Percentiles rank a stretch among this genome's conserved stretches.
These are phyloP conservation scores for Schizochytrium sp. DNA, from an alignment of 108 stramenopile species.

Conservation along the genomic window DNA sequence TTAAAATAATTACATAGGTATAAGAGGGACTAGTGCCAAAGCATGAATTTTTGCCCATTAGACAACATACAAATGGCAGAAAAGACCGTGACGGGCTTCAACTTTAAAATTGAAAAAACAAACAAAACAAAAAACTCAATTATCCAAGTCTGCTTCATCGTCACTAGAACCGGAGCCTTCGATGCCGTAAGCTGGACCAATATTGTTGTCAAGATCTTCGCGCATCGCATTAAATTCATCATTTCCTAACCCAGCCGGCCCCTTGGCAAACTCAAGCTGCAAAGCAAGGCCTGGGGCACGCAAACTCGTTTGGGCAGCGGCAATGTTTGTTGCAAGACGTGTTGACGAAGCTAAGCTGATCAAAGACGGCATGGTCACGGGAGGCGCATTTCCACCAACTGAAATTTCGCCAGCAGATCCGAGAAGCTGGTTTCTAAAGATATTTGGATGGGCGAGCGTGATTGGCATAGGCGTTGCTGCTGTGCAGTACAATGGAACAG, in stretches of 20 bases:
- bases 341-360: slow-evolving; percentile 23
- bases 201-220: slow-evolving; percentile 49
- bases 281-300: not conserved
- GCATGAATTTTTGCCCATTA: too few species aligned
- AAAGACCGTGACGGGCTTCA: too few species aligned
- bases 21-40: too few species aligned
- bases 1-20: too few species aligned
- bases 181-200: not conserved
- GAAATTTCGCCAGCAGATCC: not conserved
- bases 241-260: not conserved
- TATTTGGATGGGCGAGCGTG: not conserved
- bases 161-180: not conserved
- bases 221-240: slow-evolving; percentile 44
- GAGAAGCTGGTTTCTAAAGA: not conserved
- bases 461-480: not conserved
- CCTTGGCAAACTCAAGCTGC: slow-evolving; percentile 46
- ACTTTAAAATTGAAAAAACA: too few species aligned
- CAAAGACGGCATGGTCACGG: slow-evolving; percentile 7
- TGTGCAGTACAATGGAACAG: not conserved
- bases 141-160: not conserved
- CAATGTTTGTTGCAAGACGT: not conserved
- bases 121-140: not conserved
- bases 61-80: too few species aligned
- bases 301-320: not conserved
- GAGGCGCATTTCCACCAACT: not conserved